Base-by-base conservation (phyloP, 352 stramenopile genomes). In the Phytophthora pseudosyringae region DNA sequence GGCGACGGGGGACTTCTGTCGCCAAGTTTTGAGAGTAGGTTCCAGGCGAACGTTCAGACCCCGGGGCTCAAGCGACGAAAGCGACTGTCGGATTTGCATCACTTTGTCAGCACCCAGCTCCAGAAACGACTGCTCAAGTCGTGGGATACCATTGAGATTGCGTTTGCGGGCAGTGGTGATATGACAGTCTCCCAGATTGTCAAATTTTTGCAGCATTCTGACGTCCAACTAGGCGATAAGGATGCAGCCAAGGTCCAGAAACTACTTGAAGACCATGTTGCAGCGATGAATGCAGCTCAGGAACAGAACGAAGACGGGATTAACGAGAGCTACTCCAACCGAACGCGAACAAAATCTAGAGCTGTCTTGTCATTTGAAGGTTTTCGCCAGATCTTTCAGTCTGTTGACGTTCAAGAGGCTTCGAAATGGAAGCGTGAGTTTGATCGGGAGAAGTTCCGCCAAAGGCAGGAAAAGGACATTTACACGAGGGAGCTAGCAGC, bases 61-160 rank as follows among this genome's bases (percentile, higher is more conserved):
- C 83, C 83, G 5, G 81, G 81, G 0, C 59, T 90, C 16, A 86
- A 79, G 25, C 71, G 83, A 31, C 75, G 83, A 0, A 64, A 80
- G 36, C 64, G 83, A 7, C 53, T 92, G 47, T 81, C 86, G 55
- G 76, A 92, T 11, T 64, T 92, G 16, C 81, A 90, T 29, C 61
- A 69, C 1, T 92, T 88, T 60, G 80, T 91, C 12, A 73, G 84
- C 29, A 83, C 75, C 2, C 81, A 90, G 43, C 61, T 92, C 0
- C 80, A 90, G 57, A 90, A 89, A 49, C 74, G 83, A n/a, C 66
- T 92, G 21, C 78, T 78, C 32, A 79, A 74, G 25, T 88, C 78
- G 31, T 91, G 81, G 83, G 83, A 89, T 39, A 86, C 78, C 3
- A 91, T 92, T 51, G 80, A 92, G 60, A 80, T 88, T 48, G 80